A percentile compares a stretch with the other conserved stretches of the same genome.
These are phyloP conservation scores for Astrocystis sublimbata DNA, from an alignment of 495 filamentous ascomycete species.

Conservation along the genomic window DNA sequence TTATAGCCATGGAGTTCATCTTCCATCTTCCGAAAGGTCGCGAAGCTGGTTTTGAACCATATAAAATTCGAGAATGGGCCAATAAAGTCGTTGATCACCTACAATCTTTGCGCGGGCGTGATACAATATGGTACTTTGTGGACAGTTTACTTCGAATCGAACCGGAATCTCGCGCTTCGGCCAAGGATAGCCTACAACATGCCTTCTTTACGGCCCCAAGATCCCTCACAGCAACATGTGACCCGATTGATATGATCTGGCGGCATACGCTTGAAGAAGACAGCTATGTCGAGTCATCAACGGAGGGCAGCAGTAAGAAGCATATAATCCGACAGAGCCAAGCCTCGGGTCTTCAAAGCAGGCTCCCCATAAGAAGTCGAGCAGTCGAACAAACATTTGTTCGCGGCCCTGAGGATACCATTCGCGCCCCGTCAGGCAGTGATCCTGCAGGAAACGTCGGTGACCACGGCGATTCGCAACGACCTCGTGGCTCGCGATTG, in stretches of 20 bases:
- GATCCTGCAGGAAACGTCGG: too few species aligned
- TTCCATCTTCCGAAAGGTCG: neutral
- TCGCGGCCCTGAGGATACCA: too few species aligned
- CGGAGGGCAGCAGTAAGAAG: too few species aligned
- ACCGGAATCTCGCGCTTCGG: neutral
- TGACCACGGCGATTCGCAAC: too few species aligned
- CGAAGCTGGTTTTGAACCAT: fast-evolving
- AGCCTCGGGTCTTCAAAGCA: too few species aligned
- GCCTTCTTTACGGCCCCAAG: neutral
- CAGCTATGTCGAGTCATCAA: too few species aligned
- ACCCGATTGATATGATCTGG: neutral
- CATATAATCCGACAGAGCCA: too few species aligned
- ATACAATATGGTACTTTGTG: neutral
- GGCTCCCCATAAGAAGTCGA: too few species aligned
- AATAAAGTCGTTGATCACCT: neutral
- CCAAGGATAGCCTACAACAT: neutral
- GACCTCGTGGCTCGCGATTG: too few species aligned
- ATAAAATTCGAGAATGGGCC: neutral
- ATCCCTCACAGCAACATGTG: too few species aligned
- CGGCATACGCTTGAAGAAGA: neutral
- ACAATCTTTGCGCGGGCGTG: neutral
- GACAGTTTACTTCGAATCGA: neutral
- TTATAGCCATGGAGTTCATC: neutral
- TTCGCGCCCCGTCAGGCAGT: too few species aligned
- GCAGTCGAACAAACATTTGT: too few species aligned